Conservation (phyloP, 306 rosid genomes). For the Rubus idaeus region DNA sequence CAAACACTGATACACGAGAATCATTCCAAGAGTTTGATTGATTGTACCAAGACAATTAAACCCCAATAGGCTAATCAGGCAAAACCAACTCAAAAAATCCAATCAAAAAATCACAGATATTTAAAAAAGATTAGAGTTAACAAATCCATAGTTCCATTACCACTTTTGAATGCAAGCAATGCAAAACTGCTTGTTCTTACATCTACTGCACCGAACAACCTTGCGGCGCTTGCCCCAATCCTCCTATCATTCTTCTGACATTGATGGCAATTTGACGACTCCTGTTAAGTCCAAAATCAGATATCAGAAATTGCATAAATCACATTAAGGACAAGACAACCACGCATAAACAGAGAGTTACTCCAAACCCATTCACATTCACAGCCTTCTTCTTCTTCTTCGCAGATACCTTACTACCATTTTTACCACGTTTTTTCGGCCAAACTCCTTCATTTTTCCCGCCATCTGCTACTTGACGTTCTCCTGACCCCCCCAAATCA, state of each 20-base stretch:
- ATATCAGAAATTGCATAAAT: neutral
- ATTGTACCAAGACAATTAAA: neutral
- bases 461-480: too few species aligned
- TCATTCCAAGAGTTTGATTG: too few species aligned
- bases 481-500: too few species aligned
- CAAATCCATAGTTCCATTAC: constrained; percentile 28
- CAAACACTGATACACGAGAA: too few species aligned
- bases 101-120: neutral
- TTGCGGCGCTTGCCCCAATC: neutral
- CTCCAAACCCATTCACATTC: too few species aligned
- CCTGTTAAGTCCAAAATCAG: constrained; percentile 17
- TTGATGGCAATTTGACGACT: constrained; percentile 76
- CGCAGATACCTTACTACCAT: too few species aligned
- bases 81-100: neutral
- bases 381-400: too few species aligned
- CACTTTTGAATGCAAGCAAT: constrained; percentile 49
- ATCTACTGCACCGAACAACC: constrained; percentile 48
- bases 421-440: too few species aligned
- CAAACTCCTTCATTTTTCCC: too few species aligned
- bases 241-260: constrained; percentile 86
- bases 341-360: too few species aligned
- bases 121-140: neutral
- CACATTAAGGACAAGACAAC: too few species aligned
- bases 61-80: neutral
- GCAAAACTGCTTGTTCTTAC: constrained; percentile 63